Evolutionary conservation across 805 yeast genomes (phyloP).

Genomic region (Sugiyamaella chiloensis): DNA sequence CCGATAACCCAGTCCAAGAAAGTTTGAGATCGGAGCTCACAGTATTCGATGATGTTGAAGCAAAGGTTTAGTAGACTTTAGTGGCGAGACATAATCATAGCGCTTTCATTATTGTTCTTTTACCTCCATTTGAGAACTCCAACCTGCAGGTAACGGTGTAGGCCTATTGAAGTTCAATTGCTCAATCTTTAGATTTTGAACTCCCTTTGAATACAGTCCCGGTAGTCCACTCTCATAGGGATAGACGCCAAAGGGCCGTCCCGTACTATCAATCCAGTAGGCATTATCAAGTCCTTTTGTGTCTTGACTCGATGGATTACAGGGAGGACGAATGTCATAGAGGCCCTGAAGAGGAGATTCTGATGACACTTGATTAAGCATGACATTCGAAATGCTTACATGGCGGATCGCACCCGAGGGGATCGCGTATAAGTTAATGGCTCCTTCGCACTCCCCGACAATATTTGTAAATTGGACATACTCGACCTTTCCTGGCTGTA

Average conservation of each 20-base stretch:
- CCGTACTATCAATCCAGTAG: neutral
- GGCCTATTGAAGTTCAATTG: neutral
- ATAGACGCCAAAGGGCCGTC: neutral
- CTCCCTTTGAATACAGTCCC: neutral
- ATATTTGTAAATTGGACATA: neutral
- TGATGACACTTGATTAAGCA: neutral
- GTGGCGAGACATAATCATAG: too few species aligned
- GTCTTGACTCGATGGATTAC: constrained; percentile 1
- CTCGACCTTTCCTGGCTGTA: constrained; percentile 2
- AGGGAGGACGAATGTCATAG: constrained; percentile 13
- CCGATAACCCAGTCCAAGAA: constrained; percentile 9
- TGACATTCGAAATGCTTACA: neutral
- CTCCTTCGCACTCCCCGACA: constrained; percentile 5
- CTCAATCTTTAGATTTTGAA: neutral
- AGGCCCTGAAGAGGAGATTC: neutral
- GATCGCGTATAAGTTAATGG: constrained; percentile 1
- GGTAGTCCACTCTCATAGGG: neutral
- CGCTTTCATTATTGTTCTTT: too few species aligned
- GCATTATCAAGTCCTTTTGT: neutral
- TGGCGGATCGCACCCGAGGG: neutral
- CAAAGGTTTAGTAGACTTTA: too few species aligned
- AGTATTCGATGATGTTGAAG: neutral
- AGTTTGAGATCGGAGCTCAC: neutral
- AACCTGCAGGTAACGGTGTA: neutral
- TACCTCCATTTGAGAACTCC: too few species aligned